These are phyloP conservation scores for Imleria badia DNA, from an alignment of 768 basidiomycete genomes.

Conservation along the genomic window DNA sequence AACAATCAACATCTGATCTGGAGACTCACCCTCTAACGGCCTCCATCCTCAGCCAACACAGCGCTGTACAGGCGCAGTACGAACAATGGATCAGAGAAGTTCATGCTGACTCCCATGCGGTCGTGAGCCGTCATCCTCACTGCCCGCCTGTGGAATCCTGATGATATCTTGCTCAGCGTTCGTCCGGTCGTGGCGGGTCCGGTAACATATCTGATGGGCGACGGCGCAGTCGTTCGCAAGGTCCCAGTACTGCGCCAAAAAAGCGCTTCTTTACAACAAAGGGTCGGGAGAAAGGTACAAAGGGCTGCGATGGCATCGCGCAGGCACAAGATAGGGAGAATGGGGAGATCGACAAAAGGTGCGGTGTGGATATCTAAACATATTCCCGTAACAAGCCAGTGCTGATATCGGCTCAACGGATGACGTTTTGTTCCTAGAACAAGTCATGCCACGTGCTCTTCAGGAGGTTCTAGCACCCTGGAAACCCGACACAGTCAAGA, in stretches of 20 bases:
- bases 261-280: slow-evolving; percentile 14
- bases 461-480: slow-evolving; percentile 4
- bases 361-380: not conserved
- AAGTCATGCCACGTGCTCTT: slow-evolving; percentile 13
- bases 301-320: not conserved
- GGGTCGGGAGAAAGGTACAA: slow-evolving; percentile 1
- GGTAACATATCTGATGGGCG: slow-evolving; percentile 24
- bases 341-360: slow-evolving; percentile 6
- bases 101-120: slow-evolving; percentile 14
- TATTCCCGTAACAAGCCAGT: not conserved
- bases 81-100: slow-evolving; percentile 15
- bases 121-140: slow-evolving; percentile 15
- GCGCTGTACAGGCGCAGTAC: slow-evolving; percentile 9
- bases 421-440: not conserved
- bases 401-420: not conserved
- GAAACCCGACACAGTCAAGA: not conserved
- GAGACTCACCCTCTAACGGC: slow-evolving; percentile 25
- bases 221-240: slow-evolving; percentile 11
- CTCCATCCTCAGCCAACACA: slow-evolving; percentile 21
- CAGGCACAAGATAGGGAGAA: not conserved
- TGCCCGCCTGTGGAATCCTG: not conserved
- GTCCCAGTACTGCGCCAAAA: not conserved
- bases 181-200: slow-evolving; percentile 27
- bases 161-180: slow-evolving; percentile 11
- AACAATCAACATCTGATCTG: not conserved